Evolutionary conservation across 306 rosid species (phyloP).

Genomic region (Casuarina glauca): DNA sequence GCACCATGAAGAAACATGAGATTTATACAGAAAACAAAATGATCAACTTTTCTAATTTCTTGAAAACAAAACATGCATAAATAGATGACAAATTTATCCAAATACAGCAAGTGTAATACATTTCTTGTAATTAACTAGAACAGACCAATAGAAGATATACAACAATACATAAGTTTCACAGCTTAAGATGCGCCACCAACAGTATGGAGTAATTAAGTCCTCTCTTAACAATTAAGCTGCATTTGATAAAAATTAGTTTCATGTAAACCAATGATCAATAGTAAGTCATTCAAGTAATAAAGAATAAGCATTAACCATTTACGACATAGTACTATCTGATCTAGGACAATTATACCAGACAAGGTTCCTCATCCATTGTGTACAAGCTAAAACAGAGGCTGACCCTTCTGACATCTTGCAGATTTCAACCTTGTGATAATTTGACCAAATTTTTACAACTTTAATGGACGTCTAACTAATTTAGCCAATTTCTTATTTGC

Average conservation of each 20-base stretch:
- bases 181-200: neutral
- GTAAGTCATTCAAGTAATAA: neutral
- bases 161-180: neutral
- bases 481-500: neutral
- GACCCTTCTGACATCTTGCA: neutral
- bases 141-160: neutral
- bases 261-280: neutral
- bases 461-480: neutral
- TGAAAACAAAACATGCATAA: neutral
- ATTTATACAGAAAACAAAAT: neutral
- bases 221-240: neutral
- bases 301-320: neutral
- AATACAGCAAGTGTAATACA: neutral
- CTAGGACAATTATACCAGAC: neutral
- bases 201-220: neutral
- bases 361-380: neutral
- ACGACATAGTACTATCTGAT: neutral
- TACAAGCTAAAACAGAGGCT: neutral
- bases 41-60: neutral
- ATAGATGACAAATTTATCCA: neutral
- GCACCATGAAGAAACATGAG: neutral
- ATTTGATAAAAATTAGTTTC: neutral
- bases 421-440: neutral
- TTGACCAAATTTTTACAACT: neutral
- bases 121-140: neutral